A percentile compares a stretch with the other conserved stretches of the same genome.
These are phyloP conservation scores for Smithsoniella earleae DNA, from an alignment of 163 green algal species.

Conservation along the genomic window DNA sequence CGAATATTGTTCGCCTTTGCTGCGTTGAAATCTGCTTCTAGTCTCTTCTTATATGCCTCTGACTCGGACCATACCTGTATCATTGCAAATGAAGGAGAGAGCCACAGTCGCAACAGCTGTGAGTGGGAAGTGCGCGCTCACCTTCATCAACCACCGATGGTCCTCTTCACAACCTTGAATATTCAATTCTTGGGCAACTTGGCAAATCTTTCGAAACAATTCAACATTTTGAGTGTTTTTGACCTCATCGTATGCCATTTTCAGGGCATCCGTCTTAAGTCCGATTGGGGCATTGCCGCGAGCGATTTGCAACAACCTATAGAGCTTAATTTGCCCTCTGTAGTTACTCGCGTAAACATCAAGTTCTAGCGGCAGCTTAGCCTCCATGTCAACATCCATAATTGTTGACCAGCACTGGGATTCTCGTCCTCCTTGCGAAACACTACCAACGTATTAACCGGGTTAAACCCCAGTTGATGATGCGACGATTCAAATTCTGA, in stretches of 20 bases:
- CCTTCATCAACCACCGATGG: not conserved
- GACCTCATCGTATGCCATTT: constrained; percentile 8
- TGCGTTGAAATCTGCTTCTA: constrained; percentile 9
- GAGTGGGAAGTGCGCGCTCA: too few species aligned
- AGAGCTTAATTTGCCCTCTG: not conserved
- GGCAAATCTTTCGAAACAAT: constrained; percentile 11
- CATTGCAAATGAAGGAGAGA: too few species aligned
- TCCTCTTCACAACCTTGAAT: constrained; percentile 12
- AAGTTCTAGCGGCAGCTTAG: constrained; percentile 9
- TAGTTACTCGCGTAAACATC: constrained; percentile 18
- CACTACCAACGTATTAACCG: too few species aligned
- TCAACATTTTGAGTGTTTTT: constrained; percentile 5
- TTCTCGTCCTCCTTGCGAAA: too few species aligned
- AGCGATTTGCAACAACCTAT: constrained; percentile 11
- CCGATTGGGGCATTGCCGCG: too few species aligned
- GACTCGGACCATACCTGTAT: constrained; percentile 7
- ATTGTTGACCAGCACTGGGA: too few species aligned
- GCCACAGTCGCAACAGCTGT: too few species aligned
- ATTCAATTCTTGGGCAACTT: not conserved
- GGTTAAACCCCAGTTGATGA: too few species aligned
- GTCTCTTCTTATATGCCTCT: constrained; percentile 1
- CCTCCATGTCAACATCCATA: constrained; percentile 25
- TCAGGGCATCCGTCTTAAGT: constrained; percentile 5
- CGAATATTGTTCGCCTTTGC: constrained; percentile 23
- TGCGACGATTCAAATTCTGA: too few species aligned